Percentiles rank a stretch among this genome's conserved stretches.
Conservation (phyloP, 495 filamentous ascomycete species). For the Xylaria sp. region DNA sequence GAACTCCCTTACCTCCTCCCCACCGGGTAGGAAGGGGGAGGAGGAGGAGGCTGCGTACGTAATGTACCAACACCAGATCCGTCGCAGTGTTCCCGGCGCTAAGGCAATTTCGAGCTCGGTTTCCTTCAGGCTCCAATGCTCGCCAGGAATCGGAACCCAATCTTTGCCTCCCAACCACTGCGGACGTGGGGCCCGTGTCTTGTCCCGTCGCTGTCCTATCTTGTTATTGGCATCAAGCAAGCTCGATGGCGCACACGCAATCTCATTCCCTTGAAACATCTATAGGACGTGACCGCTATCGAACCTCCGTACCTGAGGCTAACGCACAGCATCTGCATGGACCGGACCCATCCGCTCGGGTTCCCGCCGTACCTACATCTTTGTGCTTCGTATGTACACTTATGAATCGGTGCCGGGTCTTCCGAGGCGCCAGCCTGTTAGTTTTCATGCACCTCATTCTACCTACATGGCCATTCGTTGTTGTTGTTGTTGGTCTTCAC, state of each 20-base stretch:
- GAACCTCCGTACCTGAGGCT: slow-evolving; percentile 22
- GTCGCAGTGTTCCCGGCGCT: slow-evolving; percentile 18
- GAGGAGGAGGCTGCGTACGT: background rate
- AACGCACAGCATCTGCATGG: slow-evolving; percentile 23
- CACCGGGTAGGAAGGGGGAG: background rate
- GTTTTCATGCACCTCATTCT: slow-evolving; percentile 3
- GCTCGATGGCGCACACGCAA: slow-evolving; percentile 17
- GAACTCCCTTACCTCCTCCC: slow-evolving; percentile 4
- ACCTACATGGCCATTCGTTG: background rate
- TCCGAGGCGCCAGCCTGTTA: background rate
- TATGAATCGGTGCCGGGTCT: background rate
- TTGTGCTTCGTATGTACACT: background rate
- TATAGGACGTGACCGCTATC: slow-evolving; percentile 8
- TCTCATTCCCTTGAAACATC: slow-evolving; percentile 2
- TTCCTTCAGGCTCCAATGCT: slow-evolving; percentile 24
- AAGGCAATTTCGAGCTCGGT: slow-evolving; percentile 8
- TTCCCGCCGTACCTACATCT: slow-evolving; percentile 23
- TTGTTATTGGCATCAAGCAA: slow-evolving; percentile 19
- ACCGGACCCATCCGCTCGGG: slow-evolving; percentile 13
- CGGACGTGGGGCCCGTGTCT: slow-evolving; percentile 10
- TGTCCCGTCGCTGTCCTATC: background rate
- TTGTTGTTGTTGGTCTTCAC: background rate
- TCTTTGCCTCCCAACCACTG: slow-evolving; percentile 13
- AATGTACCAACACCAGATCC: slow-evolving; percentile 11
- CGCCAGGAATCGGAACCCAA: slow-evolving; percentile 24